A percentile compares a stretch with the other conserved stretches of the same genome.
phyloP scores from a whole-genome alignment of 2,329 filamentous ascomycete genomes.

The Tolypocladium tropicale region DNA sequence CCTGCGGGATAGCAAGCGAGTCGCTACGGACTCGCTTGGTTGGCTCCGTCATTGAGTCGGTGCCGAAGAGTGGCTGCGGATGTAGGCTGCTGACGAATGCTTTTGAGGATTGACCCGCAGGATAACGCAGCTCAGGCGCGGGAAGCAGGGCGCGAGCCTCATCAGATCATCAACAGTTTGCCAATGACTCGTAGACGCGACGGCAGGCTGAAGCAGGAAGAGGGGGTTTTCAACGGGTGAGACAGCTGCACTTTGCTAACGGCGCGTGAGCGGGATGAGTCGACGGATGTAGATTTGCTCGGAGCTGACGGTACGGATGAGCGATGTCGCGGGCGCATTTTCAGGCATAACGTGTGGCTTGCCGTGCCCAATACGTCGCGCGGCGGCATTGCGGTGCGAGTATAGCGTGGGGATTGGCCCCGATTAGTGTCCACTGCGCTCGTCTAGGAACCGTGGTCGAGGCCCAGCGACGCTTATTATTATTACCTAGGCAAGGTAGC shows the following conservation, averaged over 20 bases:
- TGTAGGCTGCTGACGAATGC: not conserved
- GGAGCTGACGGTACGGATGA: not conserved
- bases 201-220: too few relatives aligned
- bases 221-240: not conserved
- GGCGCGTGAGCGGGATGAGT: not conserved
- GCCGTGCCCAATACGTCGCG: not conserved
- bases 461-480: not conserved
- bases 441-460: not conserved
- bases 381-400: not conserved
- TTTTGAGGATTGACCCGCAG: slow-evolving; percentile 1
- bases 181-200: not conserved
- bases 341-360: not conserved
- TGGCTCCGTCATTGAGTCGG: not conserved
- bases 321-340: not conserved
- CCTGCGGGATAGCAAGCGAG: not conserved
- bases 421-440: not conserved
- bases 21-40: not conserved
- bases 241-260: not conserved
- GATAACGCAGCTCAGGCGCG: slow-evolving; percentile 1
- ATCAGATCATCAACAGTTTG: slow-evolving; percentile 2
- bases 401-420: not conserved
- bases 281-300: not conserved
- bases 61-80: not conserved
- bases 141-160: slow-evolving; percentile 2
- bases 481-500: not conserved